phyloP scores from a whole-genome alignment of 208 protist genomes.

The Trypanosoma conorhini region DNA sequence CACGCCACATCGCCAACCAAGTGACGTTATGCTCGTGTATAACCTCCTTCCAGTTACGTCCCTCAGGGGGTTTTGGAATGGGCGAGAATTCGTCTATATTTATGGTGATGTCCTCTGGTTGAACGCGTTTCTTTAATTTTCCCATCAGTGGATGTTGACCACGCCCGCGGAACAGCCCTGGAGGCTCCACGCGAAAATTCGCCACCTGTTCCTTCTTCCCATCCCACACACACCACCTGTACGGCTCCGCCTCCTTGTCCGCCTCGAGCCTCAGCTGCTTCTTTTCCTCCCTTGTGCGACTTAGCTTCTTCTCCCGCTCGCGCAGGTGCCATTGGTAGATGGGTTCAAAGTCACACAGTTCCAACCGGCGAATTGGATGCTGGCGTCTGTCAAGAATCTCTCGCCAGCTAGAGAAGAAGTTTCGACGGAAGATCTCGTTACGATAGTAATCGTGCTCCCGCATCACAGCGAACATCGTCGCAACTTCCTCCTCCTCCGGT shows the following conservation, averaged over 20 bases:
- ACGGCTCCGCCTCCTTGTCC: slow-evolving; percentile 87
- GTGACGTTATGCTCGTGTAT: slow-evolving; percentile 96
- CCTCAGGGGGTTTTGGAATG: slow-evolving; percentile 86
- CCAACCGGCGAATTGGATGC: slow-evolving; percentile 94
- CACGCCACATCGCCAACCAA: slow-evolving; percentile 98
- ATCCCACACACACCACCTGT: slow-evolving; percentile 93
- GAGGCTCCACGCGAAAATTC: slow-evolving; percentile 98
- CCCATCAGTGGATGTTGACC: slow-evolving; percentile 97
- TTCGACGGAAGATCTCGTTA: slow-evolving; percentile 95
- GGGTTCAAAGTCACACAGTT: slow-evolving; percentile 96
- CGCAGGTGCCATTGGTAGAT: slow-evolving; percentile 94
- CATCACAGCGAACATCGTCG: slow-evolving; percentile 97
- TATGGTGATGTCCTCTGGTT: slow-evolving; percentile 98
- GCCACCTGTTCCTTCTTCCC: slow-evolving; percentile 95
- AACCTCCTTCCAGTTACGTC: slow-evolving; percentile 95
- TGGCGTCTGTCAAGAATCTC: slow-evolving; percentile 85
- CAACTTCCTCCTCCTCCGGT: slow-evolving; percentile 97
- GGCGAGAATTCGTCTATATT: slow-evolving; percentile 95
- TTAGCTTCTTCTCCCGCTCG: slow-evolving; percentile 90
- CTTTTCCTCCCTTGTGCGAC: slow-evolving; percentile 95
- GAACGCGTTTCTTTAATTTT: slow-evolving; percentile 94
- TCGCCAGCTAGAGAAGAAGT: slow-evolving; percentile 97
- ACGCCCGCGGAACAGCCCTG: slow-evolving; percentile 98
- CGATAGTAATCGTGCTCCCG: slow-evolving; percentile 95
- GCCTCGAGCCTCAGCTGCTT: slow-evolving; percentile 77